phyloP scores from a whole-genome alignment of 352 stramenopile genomes.

The Phytophthora podocarpi region DNA sequence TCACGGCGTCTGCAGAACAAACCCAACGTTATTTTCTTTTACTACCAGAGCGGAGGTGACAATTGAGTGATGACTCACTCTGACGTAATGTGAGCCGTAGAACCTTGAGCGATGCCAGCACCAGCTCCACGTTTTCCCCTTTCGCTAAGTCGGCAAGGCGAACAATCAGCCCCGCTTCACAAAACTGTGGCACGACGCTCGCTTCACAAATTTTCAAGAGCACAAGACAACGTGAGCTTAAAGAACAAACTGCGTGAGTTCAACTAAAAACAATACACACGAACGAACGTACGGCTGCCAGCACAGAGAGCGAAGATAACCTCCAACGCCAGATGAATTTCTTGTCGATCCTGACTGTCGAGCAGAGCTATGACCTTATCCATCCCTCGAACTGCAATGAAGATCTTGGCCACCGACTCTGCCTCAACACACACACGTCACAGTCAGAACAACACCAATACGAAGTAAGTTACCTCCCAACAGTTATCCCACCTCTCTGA shows the following conservation, averaged over 20 bases:
- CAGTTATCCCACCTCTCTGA: constrained; percentile 41
- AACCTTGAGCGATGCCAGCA: constrained; percentile 56
- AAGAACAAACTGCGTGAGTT: no score
- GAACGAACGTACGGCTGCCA: constrained; percentile 45
- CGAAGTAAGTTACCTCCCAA: no score
- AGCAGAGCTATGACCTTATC: constrained; percentile 53
- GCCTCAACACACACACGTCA: no score
- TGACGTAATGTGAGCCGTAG: constrained; percentile 53
- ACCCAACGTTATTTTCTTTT: no score
- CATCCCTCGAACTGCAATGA: constrained; percentile 54
- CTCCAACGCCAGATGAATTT: constrained; percentile 51
- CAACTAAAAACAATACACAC: no score
- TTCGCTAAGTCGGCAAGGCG: constrained; percentile 41
- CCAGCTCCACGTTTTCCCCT: constrained; percentile 37
- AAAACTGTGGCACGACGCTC: constrained; percentile 50
- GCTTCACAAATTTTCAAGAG: no score
- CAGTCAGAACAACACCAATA: no score
- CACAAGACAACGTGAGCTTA: constrained; percentile 1
- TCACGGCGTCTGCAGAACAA: constrained; percentile 42
- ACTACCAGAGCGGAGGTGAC: no score
- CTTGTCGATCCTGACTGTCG: constrained; percentile 34
- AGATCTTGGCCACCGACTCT: constrained; percentile 55
- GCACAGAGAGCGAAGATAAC: constrained; percentile 58
- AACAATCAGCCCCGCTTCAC: constrained; percentile 45
- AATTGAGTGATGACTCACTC: no score